Conservation (phyloP, 441 rosid genomes). For the Cnidoscolus chayamansa region DNA sequence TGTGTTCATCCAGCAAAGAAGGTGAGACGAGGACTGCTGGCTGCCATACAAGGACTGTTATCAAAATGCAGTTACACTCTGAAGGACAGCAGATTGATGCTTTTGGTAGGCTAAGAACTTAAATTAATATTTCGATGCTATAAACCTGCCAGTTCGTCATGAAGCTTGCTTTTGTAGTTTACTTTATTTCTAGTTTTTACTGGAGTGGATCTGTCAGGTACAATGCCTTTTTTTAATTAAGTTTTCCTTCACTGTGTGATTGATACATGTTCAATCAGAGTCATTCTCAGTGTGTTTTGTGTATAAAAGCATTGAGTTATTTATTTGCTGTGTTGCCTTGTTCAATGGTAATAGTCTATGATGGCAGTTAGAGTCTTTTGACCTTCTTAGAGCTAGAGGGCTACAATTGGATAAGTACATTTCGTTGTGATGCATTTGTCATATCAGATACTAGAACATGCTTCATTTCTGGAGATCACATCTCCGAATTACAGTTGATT, state of each 20-base stretch:
- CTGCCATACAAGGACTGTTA: slow-evolving; percentile 67
- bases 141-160: background rate
- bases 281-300: background rate
- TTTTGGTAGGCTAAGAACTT: slow-evolving; percentile 57
- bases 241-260: background rate
- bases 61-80: slow-evolving; percentile 59
- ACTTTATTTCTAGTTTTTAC: background rate
- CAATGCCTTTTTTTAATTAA: background rate
- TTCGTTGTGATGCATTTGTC: background rate
- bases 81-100: slow-evolving; percentile 64
- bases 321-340: background rate
- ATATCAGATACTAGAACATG: background rate
- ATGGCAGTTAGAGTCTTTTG: background rate
- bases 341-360: background rate
- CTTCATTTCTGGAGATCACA: background rate
- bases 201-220: background rate
- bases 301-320: background rate
- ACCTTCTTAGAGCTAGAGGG: background rate
- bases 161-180: background rate
- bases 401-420: background rate
- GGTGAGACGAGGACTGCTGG: slow-evolving; percentile 69
- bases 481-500: background rate
- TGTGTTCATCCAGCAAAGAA: slow-evolving; percentile 70
- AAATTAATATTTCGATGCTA: slow-evolving; percentile 12
- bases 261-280: background rate